These are phyloP conservation scores for Hymenoscyphus repandus DNA, from an alignment of 2,329 filamentous ascomycete genomes.

Conservation along the genomic window DNA sequence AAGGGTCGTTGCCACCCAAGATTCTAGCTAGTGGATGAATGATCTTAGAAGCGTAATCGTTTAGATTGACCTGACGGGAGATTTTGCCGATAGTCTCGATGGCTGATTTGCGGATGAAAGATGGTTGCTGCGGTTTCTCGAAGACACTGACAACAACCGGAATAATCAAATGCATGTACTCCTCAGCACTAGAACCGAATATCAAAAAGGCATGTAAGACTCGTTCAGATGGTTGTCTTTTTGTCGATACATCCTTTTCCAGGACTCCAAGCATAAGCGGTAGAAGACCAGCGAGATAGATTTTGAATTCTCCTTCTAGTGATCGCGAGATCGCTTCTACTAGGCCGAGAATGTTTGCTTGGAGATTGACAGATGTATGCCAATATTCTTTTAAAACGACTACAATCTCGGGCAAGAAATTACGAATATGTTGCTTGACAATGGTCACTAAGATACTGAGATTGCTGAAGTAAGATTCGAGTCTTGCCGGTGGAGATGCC, in stretches of 20 bases:
- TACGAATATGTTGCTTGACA: constrained; percentile 92
- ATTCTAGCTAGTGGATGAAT: constrained; percentile 89
- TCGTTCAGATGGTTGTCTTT: constrained; percentile 78
- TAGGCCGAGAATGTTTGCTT: constrained; percentile 84
- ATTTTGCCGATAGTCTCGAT: constrained; percentile 95
- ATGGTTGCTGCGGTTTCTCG: constrained; percentile 78
- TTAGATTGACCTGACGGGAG: constrained; percentile 93
- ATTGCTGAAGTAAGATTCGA: constrained; percentile 98
- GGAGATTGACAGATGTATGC: constrained; percentile 72
- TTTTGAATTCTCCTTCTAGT: constrained; percentile 95
- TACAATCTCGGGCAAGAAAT: constrained; percentile 82
- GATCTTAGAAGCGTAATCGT: constrained; percentile 93
- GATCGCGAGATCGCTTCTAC: constrained; percentile 93
- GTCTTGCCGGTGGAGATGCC: constrained; percentile 67
- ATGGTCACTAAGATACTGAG: constrained; percentile 89
- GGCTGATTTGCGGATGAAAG: constrained; percentile 74
- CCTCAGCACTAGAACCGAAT: constrained; percentile 91
- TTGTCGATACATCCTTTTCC: constrained; percentile 73
- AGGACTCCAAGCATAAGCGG: constrained; percentile 93
- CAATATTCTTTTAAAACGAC: constrained; percentile 86
- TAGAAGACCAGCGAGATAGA: constrained; percentile 82
- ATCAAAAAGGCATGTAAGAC: constrained; percentile 94
- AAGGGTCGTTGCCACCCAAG: constrained; percentile 65
- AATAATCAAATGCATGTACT: constrained; percentile 99
- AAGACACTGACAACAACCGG: constrained; percentile 93